These are phyloP conservation scores for Immersiporthe knoxdaviesiana DNA, from an alignment of 2,329 filamentous ascomycete genomes.

Conservation along the genomic window DNA sequence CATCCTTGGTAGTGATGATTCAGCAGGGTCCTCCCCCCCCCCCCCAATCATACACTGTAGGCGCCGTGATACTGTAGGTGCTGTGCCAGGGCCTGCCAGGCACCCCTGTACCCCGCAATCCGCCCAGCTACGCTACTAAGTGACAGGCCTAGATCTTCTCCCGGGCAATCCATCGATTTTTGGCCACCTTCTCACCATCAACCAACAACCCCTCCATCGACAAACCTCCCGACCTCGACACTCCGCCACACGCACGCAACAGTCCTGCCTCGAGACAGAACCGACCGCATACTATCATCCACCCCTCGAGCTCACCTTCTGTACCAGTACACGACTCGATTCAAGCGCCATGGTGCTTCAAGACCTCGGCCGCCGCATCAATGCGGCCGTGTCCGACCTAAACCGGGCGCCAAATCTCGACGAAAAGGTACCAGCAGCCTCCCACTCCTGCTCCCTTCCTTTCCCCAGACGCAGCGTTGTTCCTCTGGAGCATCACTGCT, in stretches of 20 bases:
- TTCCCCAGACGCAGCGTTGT: background rate
- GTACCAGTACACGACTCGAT: background rate
- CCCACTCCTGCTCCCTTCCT: background rate
- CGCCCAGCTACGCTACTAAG: background rate
- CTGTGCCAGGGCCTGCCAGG: background rate
- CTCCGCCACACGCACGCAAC: background rate
- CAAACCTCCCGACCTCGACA: background rate
- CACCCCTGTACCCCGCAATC: conserved; percentile 1
- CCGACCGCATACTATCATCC: background rate
- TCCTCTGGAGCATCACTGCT: conserved; percentile 8
- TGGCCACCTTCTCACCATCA: conserved; percentile 7
- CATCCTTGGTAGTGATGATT: background rate
- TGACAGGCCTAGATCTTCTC: background rate
- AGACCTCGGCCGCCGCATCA: conserved; percentile 98
- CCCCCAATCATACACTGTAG: no score
- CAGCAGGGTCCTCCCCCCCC: background rate
- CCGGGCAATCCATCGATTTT: conserved; percentile 3
- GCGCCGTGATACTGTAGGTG: no score
- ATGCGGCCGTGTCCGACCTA: conserved; percentile 91
- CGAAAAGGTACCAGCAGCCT: conserved; percentile 71
- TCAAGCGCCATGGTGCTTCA: conserved; percentile 83
- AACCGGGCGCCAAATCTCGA: conserved; percentile 91
- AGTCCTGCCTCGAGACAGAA: background rate
- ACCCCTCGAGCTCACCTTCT: no score
- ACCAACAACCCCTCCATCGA: background rate